Percentiles rank a stretch among this genome's conserved stretches.
phyloP scores from a whole-genome alignment of 2,329 filamentous ascomycete genomes.

The Penicillium corylophilum region DNA sequence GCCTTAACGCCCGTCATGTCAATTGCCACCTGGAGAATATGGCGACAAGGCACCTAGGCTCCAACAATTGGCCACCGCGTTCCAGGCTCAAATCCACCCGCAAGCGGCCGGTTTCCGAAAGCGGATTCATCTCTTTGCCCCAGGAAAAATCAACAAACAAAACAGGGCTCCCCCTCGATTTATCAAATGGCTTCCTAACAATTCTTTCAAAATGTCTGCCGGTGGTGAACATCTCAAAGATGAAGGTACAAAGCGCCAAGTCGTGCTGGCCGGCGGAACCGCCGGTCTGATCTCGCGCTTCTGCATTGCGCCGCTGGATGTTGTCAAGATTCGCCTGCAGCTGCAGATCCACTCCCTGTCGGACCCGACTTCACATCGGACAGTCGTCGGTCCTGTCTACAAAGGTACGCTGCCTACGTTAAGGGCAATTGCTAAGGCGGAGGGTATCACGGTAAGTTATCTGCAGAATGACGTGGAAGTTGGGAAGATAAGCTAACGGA shows the following conservation, averaged over 20 bases:
- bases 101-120: conserved; percentile 12
- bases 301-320: conserved; percentile 90
- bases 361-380: conserved; percentile 63
- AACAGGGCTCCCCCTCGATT: background rate
- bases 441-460: conserved; percentile 67
- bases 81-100: conserved; percentile 11
- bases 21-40: background rate
- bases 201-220: conserved; percentile 61
- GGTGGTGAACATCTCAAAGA: conserved; percentile 65
- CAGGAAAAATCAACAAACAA: conserved; percentile 10
- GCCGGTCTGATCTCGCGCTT: conserved; percentile 94
- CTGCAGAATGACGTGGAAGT: background rate
- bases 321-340: conserved; percentile 96
- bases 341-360: conserved; percentile 83
- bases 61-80: background rate
- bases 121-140: conserved; percentile 14
- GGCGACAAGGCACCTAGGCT: background rate
- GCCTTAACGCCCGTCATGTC: background rate
- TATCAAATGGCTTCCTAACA: conserved; percentile 13
- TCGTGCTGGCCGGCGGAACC: conserved; percentile 64
- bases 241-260: conserved; percentile 69
- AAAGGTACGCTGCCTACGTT: conserved; percentile 76
- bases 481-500: conserved; percentile 1
- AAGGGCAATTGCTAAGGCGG: conserved; percentile 71
- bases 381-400: conserved; percentile 51